A percentile compares a stretch with the other conserved stretches of the same genome.
These are phyloP conservation scores for Globisporangium middletonii DNA, from an alignment of 352 stramenopile genomes.

Conservation along the genomic window DNA sequence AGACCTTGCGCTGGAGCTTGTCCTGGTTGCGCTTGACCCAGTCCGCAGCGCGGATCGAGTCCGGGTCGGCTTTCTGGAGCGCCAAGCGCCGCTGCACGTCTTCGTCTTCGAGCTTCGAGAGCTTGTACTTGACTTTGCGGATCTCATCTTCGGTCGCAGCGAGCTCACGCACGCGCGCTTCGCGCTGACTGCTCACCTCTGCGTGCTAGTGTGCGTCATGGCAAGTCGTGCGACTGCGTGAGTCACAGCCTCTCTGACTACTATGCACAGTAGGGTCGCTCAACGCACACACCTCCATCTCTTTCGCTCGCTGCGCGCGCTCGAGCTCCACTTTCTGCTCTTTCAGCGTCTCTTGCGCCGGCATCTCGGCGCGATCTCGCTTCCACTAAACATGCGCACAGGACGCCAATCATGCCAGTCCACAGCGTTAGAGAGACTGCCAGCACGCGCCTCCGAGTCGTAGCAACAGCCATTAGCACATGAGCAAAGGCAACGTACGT, in stretches of 20 bases:
- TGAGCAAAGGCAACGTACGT: slow-evolving; percentile 18
- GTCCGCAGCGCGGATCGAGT: slow-evolving; percentile 67
- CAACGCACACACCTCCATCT: slow-evolving; percentile 45
- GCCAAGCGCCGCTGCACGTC: slow-evolving; percentile 55
- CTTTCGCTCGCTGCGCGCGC: slow-evolving; percentile 54
- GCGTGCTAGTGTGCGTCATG: slow-evolving; percentile 30
- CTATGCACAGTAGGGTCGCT: not conserved
- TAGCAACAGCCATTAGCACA: not conserved
- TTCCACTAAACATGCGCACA: slow-evolving; percentile 36
- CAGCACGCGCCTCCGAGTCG: not conserved
- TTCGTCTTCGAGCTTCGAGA: slow-evolving; percentile 71
- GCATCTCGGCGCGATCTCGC: slow-evolving; percentile 44
- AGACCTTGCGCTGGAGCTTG: slow-evolving; percentile 70
- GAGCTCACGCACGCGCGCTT: slow-evolving; percentile 46
- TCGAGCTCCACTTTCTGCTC: slow-evolving; percentile 57
- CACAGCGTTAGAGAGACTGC: not conserved
- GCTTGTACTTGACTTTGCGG: slow-evolving; percentile 41
- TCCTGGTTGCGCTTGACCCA: slow-evolving; percentile 73
- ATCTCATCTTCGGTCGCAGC: slow-evolving; percentile 41
- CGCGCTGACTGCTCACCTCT: slow-evolving; percentile 62
- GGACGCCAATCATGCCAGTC: not conserved
- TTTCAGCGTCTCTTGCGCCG: slow-evolving; percentile 44
- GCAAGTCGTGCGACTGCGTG: not conserved
- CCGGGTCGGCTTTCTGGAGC: slow-evolving; percentile 52
- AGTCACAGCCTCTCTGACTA: not conserved